Evolutionary conservation across 176 grass and related monocot genomes (phyloP).

Genomic region (Oryza rufipogon): DNA sequence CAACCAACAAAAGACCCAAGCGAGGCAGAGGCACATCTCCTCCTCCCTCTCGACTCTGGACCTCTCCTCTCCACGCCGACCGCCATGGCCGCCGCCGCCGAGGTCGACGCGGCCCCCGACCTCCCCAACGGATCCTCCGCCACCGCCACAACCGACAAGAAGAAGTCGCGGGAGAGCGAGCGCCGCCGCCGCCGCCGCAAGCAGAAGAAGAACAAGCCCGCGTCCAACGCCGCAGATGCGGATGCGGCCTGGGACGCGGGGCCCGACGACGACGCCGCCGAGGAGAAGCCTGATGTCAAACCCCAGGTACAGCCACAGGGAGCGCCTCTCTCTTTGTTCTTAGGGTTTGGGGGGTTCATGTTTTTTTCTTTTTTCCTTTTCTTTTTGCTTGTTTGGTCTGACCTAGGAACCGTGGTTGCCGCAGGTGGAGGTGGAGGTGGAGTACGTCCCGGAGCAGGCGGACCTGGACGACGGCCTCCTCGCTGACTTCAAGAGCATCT

Average conservation of each 20-base stretch:
- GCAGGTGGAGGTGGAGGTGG: conserved; percentile 73
- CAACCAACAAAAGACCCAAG: background rate
- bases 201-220: conserved; percentile 64
- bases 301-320: conserved; percentile 18
- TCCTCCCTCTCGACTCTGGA: background rate
- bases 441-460: conserved; percentile 85
- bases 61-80: background rate
- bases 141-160: conserved; percentile 11
- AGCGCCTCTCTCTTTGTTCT: background rate
- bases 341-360: background rate
- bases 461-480: conserved; percentile 70
- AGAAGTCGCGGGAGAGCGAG: conserved; percentile 64
- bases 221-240: background rate
- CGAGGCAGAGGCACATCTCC: background rate
- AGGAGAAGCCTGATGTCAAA: conserved; percentile 36
- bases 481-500: conserved; percentile 73
- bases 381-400: background rate
- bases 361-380: too few species aligned
- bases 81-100: conserved; percentile 38
- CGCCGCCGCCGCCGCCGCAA: conserved; percentile 57
- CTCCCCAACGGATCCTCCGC: conserved; percentile 19
- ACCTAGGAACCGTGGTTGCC: background rate
- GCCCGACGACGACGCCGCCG: background rate
- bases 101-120: conserved; percentile 8
- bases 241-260: background rate